Percentiles rank a stretch among this genome's conserved stretches.
Evolutionary conservation across 768 basidiomycete species (phyloP).

Genomic region (Russula earlei): DNA sequence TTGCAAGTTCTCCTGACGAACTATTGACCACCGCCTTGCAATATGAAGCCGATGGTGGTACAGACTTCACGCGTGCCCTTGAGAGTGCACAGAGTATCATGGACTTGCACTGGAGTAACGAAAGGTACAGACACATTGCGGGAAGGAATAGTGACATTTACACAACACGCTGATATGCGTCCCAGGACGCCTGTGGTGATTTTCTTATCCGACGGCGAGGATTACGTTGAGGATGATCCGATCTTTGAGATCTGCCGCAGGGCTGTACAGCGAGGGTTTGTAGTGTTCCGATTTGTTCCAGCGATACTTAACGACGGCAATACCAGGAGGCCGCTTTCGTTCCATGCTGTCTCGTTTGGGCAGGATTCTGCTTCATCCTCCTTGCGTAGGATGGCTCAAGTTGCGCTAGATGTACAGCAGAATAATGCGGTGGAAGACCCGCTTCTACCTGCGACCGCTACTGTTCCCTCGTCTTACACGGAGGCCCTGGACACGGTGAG

Average conservation of each 20-base stretch:
- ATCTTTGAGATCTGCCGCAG: conserved; percentile 36
- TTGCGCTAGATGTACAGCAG: conserved; percentile 43
- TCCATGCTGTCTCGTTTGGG: conserved; percentile 53
- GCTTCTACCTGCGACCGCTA: conserved; percentile 7
- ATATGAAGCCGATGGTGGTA: conserved; percentile 30
- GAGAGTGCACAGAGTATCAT: conserved; percentile 30
- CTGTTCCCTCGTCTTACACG: conserved; percentile 30
- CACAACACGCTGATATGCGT: conserved; percentile 8
- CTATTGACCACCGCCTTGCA: conserved; percentile 34
- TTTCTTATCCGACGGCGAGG: conserved; percentile 51
- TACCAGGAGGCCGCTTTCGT: conserved; percentile 44
- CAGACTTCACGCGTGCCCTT: conserved; percentile 38
- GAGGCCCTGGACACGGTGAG: conserved; percentile 28
- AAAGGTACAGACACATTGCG: conserved; percentile 31
- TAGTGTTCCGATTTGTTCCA: background rate
- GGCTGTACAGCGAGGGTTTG: conserved; percentile 38
- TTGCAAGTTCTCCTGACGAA: conserved; percentile 35
- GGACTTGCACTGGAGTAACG: conserved; percentile 40
- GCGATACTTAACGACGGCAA: background rate
- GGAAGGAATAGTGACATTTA: background rate
- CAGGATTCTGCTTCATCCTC: conserved; percentile 23
- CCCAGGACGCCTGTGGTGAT: conserved; percentile 41
- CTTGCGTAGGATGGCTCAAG: conserved; percentile 42
- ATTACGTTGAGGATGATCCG: conserved; percentile 29
- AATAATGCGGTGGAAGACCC: conserved; percentile 36